These are phyloP conservation scores for Sechiopsis laciniata DNA, from an alignment of 306 rosid genomes.

Conservation along the genomic window DNA sequence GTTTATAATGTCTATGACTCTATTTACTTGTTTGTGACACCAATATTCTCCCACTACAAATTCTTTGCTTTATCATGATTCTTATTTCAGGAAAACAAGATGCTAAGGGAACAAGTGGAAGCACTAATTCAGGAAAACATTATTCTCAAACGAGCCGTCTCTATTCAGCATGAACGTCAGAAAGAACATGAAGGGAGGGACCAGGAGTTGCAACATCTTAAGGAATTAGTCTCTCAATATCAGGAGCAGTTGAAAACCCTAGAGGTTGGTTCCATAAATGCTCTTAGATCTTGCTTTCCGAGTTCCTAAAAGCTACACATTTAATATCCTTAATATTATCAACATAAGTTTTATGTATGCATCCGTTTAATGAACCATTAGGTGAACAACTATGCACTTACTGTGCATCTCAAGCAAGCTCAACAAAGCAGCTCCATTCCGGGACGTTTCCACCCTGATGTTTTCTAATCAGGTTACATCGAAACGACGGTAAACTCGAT, in stretches of 20 bases:
- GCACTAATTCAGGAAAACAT: conserved; percentile 67
- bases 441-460: conserved; percentile 76
- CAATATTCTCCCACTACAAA: too few relatives aligned
- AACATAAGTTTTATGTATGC: neutral
- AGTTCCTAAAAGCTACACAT: neutral
- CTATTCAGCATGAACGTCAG: conserved; percentile 67
- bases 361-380: conserved; percentile 8
- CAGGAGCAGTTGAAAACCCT: conserved; percentile 76
- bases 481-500: neutral
- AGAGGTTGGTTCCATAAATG: conserved; percentile 41
- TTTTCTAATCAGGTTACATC: conserved; percentile 36
- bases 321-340: neutral
- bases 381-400: conserved; percentile 80
- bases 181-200: conserved; percentile 57
- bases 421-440: conserved; percentile 77
- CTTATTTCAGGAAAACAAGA: conserved; percentile 50
- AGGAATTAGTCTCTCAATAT: conserved; percentile 63
- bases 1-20: neutral
- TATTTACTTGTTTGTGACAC: neutral
- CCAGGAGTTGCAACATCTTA: conserved; percentile 65
- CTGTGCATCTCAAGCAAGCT: conserved; percentile 81
- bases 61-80: neutral
- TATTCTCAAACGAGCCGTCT: conserved; percentile 66
- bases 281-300: neutral
- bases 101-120: conserved; percentile 69